Evolutionary conservation across 148 eudicot genomes (phyloP).

Genomic region (Vaccinium corymbosum): DNA sequence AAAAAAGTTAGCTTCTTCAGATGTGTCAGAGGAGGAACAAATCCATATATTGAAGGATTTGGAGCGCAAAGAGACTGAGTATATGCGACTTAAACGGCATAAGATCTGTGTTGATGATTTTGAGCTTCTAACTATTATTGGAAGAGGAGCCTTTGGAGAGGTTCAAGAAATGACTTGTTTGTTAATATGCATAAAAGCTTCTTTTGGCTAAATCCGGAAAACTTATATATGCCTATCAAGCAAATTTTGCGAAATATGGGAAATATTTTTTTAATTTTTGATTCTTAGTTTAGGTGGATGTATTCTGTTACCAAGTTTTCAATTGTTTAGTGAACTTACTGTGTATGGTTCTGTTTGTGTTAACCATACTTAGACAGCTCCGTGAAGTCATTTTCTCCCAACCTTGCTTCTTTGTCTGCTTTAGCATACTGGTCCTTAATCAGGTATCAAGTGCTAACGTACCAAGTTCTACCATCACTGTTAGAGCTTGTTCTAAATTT

Average conservation of each 20-base stretch:
- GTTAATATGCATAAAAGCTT: slow-evolving; percentile 5
- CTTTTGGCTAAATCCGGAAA: background rate
- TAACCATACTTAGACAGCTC: background rate
- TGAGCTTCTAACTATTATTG: slow-evolving; percentile 53
- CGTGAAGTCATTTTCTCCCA: background rate
- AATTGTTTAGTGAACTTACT: background rate
- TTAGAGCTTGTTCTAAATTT: background rate
- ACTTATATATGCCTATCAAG: background rate
- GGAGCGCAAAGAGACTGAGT: slow-evolving; percentile 64
- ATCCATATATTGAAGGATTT: slow-evolving; percentile 52
- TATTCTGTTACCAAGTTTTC: background rate
- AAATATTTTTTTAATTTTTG: background rate
- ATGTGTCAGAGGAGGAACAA: slow-evolving; percentile 53
- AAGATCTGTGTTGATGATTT: slow-evolving; percentile 60
- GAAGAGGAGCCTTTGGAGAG: slow-evolving; percentile 80
- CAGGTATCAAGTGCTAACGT: background rate
- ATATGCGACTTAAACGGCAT: slow-evolving; percentile 54
- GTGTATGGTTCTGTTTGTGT: background rate
- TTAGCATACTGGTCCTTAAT: background rate
- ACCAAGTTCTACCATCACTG: background rate
- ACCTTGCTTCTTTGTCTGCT: background rate
- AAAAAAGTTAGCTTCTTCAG: slow-evolving; percentile 38
- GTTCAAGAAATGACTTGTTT: slow-evolving; percentile 21
- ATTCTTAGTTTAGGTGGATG: background rate
- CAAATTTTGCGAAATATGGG: background rate